Conservation (phyloP, 1,284 basidiomycete species). For the Ceratobasidium sp. region DNA sequence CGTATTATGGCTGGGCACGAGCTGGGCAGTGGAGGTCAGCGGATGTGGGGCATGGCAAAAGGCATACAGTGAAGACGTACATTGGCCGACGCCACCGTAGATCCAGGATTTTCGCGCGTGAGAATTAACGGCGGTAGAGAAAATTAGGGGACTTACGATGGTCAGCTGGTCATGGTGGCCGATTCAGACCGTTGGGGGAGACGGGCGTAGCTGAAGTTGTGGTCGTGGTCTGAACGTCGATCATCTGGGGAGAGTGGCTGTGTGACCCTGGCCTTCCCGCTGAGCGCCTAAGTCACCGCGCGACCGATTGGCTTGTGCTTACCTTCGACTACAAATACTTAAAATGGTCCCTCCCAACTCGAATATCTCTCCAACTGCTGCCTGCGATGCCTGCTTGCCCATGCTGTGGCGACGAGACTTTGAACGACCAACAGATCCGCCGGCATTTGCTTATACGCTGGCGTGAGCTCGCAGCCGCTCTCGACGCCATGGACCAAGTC, state of each 20-base stretch:
- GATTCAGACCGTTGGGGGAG: no score
- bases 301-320: background rate
- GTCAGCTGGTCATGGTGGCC: no score
- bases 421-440: background rate
- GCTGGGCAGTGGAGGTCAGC: background rate
- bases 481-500: background rate
- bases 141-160: no score
- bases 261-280: background rate
- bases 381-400: background rate
- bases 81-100: no score
- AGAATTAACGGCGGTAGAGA: no score
- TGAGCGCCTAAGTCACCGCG: background rate
- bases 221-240: background rate
- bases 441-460: background rate
- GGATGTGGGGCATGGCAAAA: no score
- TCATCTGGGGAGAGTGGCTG: background rate
- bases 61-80: no score
- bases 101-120: no score
- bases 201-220: background rate
- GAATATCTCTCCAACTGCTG: background rate
- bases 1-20: background rate
- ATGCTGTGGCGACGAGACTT: background rate
- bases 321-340: background rate
- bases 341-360: background rate
- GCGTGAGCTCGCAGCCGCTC: background rate